Evolutionary conservation across 306 rosid genomes (phyloP), one percentile per base, ranked within the genome.

Genomic region (Vicia sativa): DNA sequence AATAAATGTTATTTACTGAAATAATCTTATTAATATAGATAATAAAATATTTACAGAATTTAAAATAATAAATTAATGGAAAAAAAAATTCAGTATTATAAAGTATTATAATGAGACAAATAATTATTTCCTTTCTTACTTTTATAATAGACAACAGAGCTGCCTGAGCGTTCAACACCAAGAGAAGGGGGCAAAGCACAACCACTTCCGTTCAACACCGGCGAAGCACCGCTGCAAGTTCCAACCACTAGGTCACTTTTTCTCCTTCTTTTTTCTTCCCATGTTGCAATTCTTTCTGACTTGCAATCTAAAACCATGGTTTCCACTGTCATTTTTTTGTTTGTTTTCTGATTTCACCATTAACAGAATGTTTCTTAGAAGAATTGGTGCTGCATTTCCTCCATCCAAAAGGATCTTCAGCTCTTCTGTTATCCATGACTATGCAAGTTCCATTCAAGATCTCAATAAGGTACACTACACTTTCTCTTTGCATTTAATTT

Each of bases 401-500:
- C 80, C 53, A 50, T 79, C 90, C 8, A 89, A 74, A 78, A 80
- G 95, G 77, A 53, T 78, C 67, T 74, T 84, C 62, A 64, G 86
- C 83, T 75, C 84, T 68, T 72, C 64, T 71, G 65, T 42, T 41
- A 71, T 59, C 82, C 79, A 67, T 73, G 88, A 86, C 65, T 80
- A 78, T 79, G 57, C 82, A 41, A 81, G 53, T 75, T 67, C 84
- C 15, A 87, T 92, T 65, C 77, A 79, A 38, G 95, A 89, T 75
- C 89, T 92, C 67, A 89, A 92, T 77, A 78, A 87, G 87, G 98
- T 89, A 63, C 38, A 25, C 1, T 23, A n/a, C n/a, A n/a, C n/a
- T n/a, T n/a, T n/a, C n/a, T n/a, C n/a, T n/a, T n/a, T n/a, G n/a
- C n/a, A n/a, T n/a, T n/a, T n/a, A n/a, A n/a, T n/a, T n/a, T n/a